Base-by-base conservation (phyloP, 768 basidiomycete species). In the Suillus americanus region DNA sequence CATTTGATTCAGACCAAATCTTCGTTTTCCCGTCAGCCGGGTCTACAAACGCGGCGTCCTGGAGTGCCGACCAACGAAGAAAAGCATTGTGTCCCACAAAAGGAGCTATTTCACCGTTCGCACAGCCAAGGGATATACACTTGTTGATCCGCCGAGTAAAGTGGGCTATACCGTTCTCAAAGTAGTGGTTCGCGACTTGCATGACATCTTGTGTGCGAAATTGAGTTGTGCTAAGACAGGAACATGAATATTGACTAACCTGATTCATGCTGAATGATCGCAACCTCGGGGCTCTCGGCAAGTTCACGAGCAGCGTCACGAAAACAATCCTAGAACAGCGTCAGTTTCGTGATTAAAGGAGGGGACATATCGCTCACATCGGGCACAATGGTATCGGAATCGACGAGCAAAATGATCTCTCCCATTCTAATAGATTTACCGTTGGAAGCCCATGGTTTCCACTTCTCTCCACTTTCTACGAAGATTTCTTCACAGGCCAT, bases 181-280 rank as follows among this genome's bases (percentile, higher is more conserved):
- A 94, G 77, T 89, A 94, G 73, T 92, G 88, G 73, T 89, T 79
- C 0, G 89, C 90, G 62, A 92, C 91, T 74, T 92, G 90, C 89
- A 93, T 92, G 67, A 94, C 92, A 71, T 91, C 89, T 84, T 61
- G 38, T 48, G 41, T 38, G 45, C 50, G 30, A 56, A 48, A 59
- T 30, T 62, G 33, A 30, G 45, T 41, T 4, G 16, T 30, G 65
- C 35, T 60, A 12, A 43, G 6, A 35, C 20, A 23, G 41, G 64
- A 7, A n/a, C 51, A 66, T n/a, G 60, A 60, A 50, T 14, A n/a
- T 68, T 23, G 28, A 43, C 69, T 33, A 37, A 85, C 87, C 89
- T 13, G 89, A 91, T 70, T 89, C 89, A 72, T 95, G 92, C 73
- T 94, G 93, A 61, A 95, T 92, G 80, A 95, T 92, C 7, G 89